Evolutionary conservation across 345 rosid genomes (phyloP).

Genomic region (Psidium friedrichsthalianum): DNA sequence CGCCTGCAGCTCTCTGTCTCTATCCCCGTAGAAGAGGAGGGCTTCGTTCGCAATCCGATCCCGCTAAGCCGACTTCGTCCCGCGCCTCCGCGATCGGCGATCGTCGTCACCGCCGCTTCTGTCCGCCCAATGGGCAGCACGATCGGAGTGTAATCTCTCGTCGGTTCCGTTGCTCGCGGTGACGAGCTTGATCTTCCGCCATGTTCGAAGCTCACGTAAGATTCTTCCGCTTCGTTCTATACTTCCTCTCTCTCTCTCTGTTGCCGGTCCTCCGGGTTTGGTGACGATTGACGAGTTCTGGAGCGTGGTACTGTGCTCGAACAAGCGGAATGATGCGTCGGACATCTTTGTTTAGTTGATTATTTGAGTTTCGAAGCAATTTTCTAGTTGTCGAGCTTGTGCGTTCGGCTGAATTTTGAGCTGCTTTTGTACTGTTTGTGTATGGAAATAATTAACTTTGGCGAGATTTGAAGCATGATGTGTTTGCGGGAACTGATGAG

Average conservation of each 20-base stretch:
- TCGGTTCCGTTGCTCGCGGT: neutral
- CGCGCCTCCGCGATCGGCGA: neutral
- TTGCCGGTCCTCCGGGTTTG: too few relatives aligned
- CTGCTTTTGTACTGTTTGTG: neutral
- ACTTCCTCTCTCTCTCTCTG: too few relatives aligned
- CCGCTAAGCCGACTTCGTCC: neutral
- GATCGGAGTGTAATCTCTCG: neutral
- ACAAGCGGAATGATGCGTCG: neutral
- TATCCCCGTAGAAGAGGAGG: neutral
- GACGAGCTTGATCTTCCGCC: slow-evolving; percentile 20
- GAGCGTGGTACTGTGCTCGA: neutral
- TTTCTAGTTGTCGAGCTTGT: neutral
- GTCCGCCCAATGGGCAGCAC: neutral
- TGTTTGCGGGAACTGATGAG: neutral
- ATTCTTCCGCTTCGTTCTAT: neutral
- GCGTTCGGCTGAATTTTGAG: neutral
- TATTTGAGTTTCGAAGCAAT: neutral
- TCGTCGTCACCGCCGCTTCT: neutral
- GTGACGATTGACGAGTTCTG: neutral
- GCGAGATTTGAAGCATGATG: neutral
- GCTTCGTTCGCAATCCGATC: neutral
- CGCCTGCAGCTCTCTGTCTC: neutral
- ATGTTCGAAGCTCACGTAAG: slow-evolving; percentile 96
- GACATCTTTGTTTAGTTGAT: neutral
- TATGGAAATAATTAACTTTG: neutral